Evolutionary conservation across 2,329 filamentous ascomycete genomes (phyloP), one percentile per base, ranked within the genome.

Genomic region (Epichloe bromicola): DNA sequence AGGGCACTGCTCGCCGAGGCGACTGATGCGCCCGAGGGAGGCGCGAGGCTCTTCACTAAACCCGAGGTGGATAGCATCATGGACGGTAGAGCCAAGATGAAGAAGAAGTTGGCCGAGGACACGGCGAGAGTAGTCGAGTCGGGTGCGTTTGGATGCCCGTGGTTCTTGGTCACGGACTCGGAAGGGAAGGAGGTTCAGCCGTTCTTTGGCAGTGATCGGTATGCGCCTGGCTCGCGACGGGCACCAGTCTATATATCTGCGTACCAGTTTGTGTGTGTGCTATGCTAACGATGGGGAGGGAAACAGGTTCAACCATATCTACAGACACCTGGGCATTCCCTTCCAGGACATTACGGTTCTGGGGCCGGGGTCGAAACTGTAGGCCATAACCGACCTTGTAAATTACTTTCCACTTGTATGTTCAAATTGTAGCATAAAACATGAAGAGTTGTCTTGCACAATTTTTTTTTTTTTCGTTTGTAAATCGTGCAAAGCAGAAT

Each of bases 161-260:
- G 86, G 86, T 72, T 86, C 54, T 82, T 80, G 75, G 85, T 82
- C 3, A 74, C 71, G 17, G 79, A 84, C 58, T 63, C 61, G 2
- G 64, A 74, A 54, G 83, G 82, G 0, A 64, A 73, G 50, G 73
- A 73, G 51, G 73, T 73, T 46, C 81, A 86, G 67, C 78, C 82
- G 0, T 88, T 89, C 63, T 90, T 90, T 65, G 86, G 86, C 3
- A 88, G 84, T 66, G 86, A 90, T 67, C 70, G 80, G 78, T 69
- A 51, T 55, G 61, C 26, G 8, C 26, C 26, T 30, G 26, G 26
- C 26, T 30, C 26, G 26, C 26, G 26, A 30, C 10, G 26, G 26
- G 26, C 8, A 30, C 26, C 26, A 30, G 26, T 30, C 26, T 66
- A 66, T 47, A 6, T 20, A 23, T 48, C 39, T 14, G 15, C 4